Evolutionary conservation across 192 early-diverging fungal genomes (phyloP).

Genomic region (Rhizophagus prolifer): DNA sequence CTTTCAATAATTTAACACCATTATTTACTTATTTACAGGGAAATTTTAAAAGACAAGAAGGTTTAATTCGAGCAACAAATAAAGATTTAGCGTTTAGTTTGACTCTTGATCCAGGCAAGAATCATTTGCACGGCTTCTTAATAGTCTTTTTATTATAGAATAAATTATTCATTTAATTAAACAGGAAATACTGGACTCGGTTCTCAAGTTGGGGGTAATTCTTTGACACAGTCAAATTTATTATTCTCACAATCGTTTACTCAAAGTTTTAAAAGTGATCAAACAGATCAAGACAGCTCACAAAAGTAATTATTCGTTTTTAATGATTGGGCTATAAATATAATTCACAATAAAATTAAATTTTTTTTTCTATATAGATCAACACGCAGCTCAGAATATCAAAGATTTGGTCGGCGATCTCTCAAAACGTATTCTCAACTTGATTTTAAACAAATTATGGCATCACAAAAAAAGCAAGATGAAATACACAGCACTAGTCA

Average conservation of each 20-base stretch:
- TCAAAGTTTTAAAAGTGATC: neutral
- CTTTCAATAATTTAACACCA: neutral
- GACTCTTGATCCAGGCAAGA: constrained; percentile 1
- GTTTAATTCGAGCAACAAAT: constrained; percentile 12
- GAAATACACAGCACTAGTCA: neutral
- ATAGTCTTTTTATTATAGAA: neutral
- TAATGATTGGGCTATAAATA: neutral
- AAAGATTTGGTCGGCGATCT: neutral
- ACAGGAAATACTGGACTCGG: neutral
- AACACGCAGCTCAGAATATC: neutral
- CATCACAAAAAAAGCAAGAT: neutral
- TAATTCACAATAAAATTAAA: neutral
- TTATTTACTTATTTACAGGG: neutral
- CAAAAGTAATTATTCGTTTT: neutral
- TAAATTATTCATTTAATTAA: neutral
- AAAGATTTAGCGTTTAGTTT: neutral
- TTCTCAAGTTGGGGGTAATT: neutral
- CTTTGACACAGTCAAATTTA: constrained; percentile 18
- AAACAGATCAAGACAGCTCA: neutral
- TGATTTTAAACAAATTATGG: neutral
- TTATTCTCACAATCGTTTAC: neutral
- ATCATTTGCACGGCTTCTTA: neutral
- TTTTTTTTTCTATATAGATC: constrained; percentile 1
- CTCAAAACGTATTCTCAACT: neutral
- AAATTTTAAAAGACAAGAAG: neutral